phyloP scores from a whole-genome alignment of 169 alveolate species.

The Eimeria nieschulzi region DNA sequence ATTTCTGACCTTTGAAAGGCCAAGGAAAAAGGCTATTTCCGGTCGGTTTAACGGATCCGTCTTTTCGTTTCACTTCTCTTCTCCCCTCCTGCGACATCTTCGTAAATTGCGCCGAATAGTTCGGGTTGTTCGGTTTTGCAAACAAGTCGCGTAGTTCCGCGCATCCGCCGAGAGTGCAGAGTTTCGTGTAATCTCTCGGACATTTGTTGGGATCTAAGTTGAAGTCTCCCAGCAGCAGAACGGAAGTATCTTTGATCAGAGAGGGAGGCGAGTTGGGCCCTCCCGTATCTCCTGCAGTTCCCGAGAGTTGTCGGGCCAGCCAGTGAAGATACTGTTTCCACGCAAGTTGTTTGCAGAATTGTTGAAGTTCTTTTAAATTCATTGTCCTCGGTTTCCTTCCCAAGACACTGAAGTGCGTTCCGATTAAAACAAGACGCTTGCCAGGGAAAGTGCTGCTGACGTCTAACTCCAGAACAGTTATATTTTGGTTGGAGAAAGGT shows the following conservation, averaged over 20 bases:
- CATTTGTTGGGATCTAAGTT: conserved; percentile 46
- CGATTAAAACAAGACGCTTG: conserved; percentile 6
- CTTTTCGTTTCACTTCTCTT: background rate
- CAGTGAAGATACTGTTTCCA: conserved; percentile 58
- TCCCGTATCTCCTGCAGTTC: background rate
- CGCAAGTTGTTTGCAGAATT: conserved; percentile 13
- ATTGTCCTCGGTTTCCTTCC: background rate
- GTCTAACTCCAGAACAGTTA: conserved; percentile 66
- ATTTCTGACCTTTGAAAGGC: conserved; percentile 64
- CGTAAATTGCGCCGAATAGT: conserved; percentile 47
- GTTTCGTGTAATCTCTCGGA: conserved; percentile 48
- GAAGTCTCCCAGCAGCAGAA: conserved; percentile 71
- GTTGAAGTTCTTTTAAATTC: background rate
- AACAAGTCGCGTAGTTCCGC: conserved; percentile 69
- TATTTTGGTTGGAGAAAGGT: conserved; percentile 65
- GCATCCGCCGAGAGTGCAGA: conserved; percentile 52
- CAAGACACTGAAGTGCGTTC: conserved; percentile 67
- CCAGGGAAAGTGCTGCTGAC: conserved; percentile 23
- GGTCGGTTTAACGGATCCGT: background rate
- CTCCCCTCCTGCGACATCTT: conserved; percentile 39
- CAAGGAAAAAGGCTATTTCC: conserved; percentile 75
- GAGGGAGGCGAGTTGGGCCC: conserved; percentile 10
- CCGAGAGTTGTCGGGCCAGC: conserved; percentile 16
- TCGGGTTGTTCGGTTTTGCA: conserved; percentile 47
- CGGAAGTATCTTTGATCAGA: conserved; percentile 21